These are phyloP conservation scores for Monosporascus ibericus DNA, from an alignment of 2,329 filamentous ascomycete species.

Conservation along the genomic window DNA sequence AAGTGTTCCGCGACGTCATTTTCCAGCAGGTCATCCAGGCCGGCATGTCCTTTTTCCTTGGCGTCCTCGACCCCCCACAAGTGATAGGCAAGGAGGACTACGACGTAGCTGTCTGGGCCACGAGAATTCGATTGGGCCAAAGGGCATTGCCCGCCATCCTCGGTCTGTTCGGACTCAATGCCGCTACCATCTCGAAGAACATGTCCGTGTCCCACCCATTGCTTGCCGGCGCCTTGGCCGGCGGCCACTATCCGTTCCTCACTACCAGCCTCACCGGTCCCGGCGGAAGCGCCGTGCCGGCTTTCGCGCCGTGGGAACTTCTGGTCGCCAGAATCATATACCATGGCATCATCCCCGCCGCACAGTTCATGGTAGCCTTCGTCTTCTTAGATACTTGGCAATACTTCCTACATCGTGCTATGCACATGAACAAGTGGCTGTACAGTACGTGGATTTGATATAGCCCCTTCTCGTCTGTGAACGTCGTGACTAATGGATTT, in stretches of 20 bases:
- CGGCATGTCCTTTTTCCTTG: constrained; percentile 59
- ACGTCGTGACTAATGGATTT: constrained; percentile 15
- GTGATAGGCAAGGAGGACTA: constrained; percentile 74
- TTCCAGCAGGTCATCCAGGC: constrained; percentile 90
- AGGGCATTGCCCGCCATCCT: constrained; percentile 69
- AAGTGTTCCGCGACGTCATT: constrained; percentile 86
- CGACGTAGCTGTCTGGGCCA: constrained; percentile 86
- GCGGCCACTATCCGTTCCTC: constrained; percentile 73
- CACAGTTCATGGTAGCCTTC: constrained; percentile 73
- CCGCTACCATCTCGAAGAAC: constrained; percentile 67
- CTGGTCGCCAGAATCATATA: constrained; percentile 70
- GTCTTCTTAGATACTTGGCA: constrained; percentile 91
- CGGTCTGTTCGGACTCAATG: constrained; percentile 68
- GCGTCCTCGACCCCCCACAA: constrained; percentile 66
- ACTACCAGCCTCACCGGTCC: constrained; percentile 50
- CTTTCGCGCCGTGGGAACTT: constrained; percentile 82
- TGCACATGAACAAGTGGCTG: constrained; percentile 97
- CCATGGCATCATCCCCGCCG: constrained; percentile 64
- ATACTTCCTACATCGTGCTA: constrained; percentile 91
- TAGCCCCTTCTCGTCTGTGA: constrained; percentile 55
- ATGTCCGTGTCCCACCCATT: constrained; percentile 65
- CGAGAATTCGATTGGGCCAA: constrained; percentile 72
- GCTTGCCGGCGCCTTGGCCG: constrained; percentile 68
- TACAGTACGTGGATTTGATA: constrained; percentile 64
- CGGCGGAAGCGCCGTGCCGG: constrained; percentile 51